Base-by-base conservation (phyloP, 108 stramenopile species). In the Cyclotella choctawhatcheeana region DNA sequence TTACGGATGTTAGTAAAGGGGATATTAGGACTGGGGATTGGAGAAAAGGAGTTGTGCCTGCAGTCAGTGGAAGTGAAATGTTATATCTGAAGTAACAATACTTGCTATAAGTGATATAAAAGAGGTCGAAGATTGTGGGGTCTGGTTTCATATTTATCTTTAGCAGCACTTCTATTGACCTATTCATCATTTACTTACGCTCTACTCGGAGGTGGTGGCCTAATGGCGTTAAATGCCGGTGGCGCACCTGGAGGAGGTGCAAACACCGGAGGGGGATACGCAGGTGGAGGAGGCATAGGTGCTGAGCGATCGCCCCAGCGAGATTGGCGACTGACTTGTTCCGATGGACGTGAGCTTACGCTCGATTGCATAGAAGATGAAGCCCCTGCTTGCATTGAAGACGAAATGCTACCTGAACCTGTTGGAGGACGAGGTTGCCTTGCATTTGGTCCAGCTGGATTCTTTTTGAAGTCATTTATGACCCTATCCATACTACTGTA, bases 381-480 rank as follows among this genome's bases (percentile, higher is more conserved):
- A n/a, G 47, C 17, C 16, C 8, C 35, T 0, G 51, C 51, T 24
- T 53, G 51, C 51, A 53, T 53, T 32, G 50, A 67, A 7, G 51
- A 53, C 10, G 51, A 34, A 30, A 10, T 59, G 45, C 64, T 59
- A 14, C 63, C 64, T n/a, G n/a, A n/a, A n/a, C n/a, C n/a, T 16
- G 34, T 44, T 45, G 64, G 44, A 35, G 44, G 69, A 66, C 37
- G 69, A 10, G 22, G 58, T 16, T 56, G 63, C 44, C 48, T 53
- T 24, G 53, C 68, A 24, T 68, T 61, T 47, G 68, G 56, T 33
- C 89, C 89, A 17, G 84, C 64, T 22, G 93, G 93, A 64, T 94
- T 92, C 76, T 86, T 89, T 72, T 94, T 94, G 77, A 94, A 94
- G 44, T 86, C 90, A 63, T 94, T 92, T 45, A 94, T 47, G 3